Base-by-base conservation (phyloP, 495 filamentous ascomycete species). In the Zalerion maritima region DNA sequence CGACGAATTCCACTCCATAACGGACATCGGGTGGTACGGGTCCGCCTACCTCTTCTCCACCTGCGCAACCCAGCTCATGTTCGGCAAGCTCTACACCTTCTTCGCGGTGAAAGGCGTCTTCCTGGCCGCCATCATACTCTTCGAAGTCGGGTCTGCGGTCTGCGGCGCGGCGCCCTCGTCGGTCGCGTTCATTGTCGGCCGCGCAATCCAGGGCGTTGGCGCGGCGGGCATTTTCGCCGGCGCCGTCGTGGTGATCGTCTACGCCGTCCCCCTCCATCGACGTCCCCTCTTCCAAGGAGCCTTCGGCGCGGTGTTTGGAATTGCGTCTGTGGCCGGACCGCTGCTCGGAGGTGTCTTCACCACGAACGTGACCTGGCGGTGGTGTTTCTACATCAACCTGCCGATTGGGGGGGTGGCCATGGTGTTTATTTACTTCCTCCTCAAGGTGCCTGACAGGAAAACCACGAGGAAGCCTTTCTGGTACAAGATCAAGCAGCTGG, bases 371-470 rank as follows among this genome's bases (percentile, higher is more conserved):
- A 63, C 66, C 4, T 85, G 80, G 78, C 49, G 78, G 21, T 81
- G 75, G 75, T 83, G 75, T 42, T 81, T 83, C 50, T 79, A 75
- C 40, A 78, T 80, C 50, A 81, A 81, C 37, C 42, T 78, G 6
- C 75, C 75, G 1, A 54, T 82, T 23, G 78, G 80, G 8, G 76
- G 51, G 2, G 52, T 77, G 5, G 73, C 73, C 2, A 54, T 72
- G n/a, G 24, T 62, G 4, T 63, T 75, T 29, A 53, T 75, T 31
- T 62, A 64, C 33, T 60, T 78, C 45, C 57, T 70, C 24, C 50
- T 67, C 4, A 62, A 69, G 6, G 42, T 58, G 1, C 60, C 60
- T 4, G 46, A 58, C 25, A 46, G 55, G 14, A 32, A 40, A 8
- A 56, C 38, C 21, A 51, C 42, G 5, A 64, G 66, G 24, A 35